A percentile compares a stretch with the other conserved stretches of the same genome.
phyloP scores from a whole-genome alignment of 2,329 filamentous ascomycete genomes.

The Phoma sp. region DNA sequence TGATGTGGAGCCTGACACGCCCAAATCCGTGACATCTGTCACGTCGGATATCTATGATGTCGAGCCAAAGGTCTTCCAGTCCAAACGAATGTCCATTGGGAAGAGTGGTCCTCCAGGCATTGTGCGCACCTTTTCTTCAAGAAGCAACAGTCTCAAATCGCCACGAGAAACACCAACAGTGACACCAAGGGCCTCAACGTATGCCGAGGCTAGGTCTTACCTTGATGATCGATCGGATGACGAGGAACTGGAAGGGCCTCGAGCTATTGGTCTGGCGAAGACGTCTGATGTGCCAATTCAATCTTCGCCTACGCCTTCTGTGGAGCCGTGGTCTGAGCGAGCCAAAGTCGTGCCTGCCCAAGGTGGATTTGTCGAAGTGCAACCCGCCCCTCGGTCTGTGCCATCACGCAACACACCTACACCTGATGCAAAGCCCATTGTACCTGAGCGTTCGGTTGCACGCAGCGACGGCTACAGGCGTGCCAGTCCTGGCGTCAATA shows the following conservation, averaged over 20 bases:
- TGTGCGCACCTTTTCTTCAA: slow-evolving; percentile 43
- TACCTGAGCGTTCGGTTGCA: slow-evolving; percentile 28
- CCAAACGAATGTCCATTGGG: slow-evolving; percentile 46
- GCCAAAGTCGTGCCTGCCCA: slow-evolving; percentile 25
- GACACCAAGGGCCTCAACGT: slow-evolving; percentile 21
- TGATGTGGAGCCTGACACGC: slow-evolving; percentile 25
- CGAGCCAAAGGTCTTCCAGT: slow-evolving; percentile 40
- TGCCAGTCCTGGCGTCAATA: slow-evolving; percentile 16
- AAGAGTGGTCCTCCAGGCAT: slow-evolving; percentile 39
- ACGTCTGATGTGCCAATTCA: slow-evolving; percentile 50
- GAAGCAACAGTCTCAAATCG: slow-evolving; percentile 36
- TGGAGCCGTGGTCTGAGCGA: slow-evolving; percentile 21
- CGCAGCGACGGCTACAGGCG: slow-evolving; percentile 29
- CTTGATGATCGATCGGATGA: slow-evolving; percentile 40
- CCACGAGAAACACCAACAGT: slow-evolving; percentile 25
- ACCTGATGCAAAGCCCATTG: slow-evolving; percentile 27
- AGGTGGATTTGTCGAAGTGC: slow-evolving; percentile 36
- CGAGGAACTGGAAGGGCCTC: slow-evolving; percentile 25
- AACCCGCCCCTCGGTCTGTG: slow-evolving; percentile 29
- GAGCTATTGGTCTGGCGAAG: slow-evolving; percentile 51
- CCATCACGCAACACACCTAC: slow-evolving; percentile 36
- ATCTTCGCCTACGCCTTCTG: slow-evolving; percentile 35
- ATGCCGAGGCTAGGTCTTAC: slow-evolving; percentile 33
- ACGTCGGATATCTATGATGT: slow-evolving; percentile 30
- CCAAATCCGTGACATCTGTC: slow-evolving; percentile 7